Evolutionary conservation across 2,329 filamentous ascomycete species (phyloP), one percentile per base, ranked within the genome.

Genomic region (Coniochaeta sp.): DNA sequence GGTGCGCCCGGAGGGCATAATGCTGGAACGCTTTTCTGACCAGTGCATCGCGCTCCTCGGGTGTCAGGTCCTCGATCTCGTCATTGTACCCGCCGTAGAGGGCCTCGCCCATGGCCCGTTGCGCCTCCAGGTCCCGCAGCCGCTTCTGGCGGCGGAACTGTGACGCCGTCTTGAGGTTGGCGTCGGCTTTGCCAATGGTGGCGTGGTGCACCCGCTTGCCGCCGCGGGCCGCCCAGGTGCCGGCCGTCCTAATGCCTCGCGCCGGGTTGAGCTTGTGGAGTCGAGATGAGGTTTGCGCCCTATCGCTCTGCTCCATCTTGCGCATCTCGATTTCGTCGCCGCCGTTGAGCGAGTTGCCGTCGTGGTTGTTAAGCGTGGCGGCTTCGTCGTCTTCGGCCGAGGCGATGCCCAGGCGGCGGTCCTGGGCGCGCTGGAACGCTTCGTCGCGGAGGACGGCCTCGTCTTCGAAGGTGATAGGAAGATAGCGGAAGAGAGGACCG

Each of bases 381-480:
- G 58, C 59, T 51, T 61, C 64, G 22, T 77, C 73, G 47, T 72
- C 71, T 18, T 77, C 75, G 10, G 79, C 76, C 0, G n/a, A n/a
- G n/a, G 74, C 56, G 6, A 88, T 66, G 0, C 85, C 84, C 52
- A 91, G 79, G 8, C 86, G 84, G 20, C 75, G 76, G 52, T 85
- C 83, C 64, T 95, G 90, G 3, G 85, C 86, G 46, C 86, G 78
- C 59, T 90, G 86, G 64, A 97, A 99, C 32, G 87, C 89, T 62
- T 92, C 83, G 59, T 99, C 94, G 6, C 92, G 85, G n/a, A 89
- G 73, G 1, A 94, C 89, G 3, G 94, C 94, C 63, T 96, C 92
- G 57, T 97, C 94, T 66, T 99, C 94, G 51, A 97, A 83, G 0
- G 92, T 97, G 57, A 97, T 95, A 0, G 94, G 94, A 3, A 99